Evolutionary conservation across 148 eudicot genomes (phyloP), one percentile per base, ranked within the genome.

Genomic region (Silene conica): DNA sequence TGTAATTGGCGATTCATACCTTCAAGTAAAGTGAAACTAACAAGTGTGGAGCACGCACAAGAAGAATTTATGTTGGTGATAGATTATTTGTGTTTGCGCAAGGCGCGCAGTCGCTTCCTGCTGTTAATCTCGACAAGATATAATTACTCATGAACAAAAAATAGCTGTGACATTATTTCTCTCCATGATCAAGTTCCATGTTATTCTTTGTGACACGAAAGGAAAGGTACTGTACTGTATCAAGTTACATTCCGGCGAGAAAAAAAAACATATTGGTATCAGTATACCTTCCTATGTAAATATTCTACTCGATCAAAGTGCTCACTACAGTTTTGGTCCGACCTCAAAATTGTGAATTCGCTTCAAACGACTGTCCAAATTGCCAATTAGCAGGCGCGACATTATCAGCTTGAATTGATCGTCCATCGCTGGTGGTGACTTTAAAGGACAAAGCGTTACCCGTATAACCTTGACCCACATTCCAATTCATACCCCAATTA

Each of bases 401-500:
- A 57, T 59, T 48, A 45, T 80, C 75, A 23, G 68, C 41, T 9
- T 56, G 45, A 6, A 57, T 19, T 0, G 11, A 26, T 19, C 45
- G 75, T 11, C 79, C 72, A 45, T 75, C 79, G 64, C 79, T 75
- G 6, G 62, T 28, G 12, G 74, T 80, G 6, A 80, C 68, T 15
- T 63, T 64, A 14, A 80, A 71, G 0, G 78, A 71, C 14, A 80
- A 45, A 4, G 2, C 41, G 26, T 64, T 34, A 5, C 73, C 74
- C 0, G 0, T 1, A 66, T 45, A 80, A 11, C 2, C 14, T 4
- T 21, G 13, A 64, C 62, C 62, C 46, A 34, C 13, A 56, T 1
- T 26, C 82, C 78, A 80, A 28, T 74, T 62, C 82, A 79, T 74
- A 0, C 78, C 82, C 82, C 82, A 79, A 6, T 74, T 79, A 1